Conservation (phyloP, 495 filamentous ascomycete species). For the Hypoxylon subgilvum region DNA sequence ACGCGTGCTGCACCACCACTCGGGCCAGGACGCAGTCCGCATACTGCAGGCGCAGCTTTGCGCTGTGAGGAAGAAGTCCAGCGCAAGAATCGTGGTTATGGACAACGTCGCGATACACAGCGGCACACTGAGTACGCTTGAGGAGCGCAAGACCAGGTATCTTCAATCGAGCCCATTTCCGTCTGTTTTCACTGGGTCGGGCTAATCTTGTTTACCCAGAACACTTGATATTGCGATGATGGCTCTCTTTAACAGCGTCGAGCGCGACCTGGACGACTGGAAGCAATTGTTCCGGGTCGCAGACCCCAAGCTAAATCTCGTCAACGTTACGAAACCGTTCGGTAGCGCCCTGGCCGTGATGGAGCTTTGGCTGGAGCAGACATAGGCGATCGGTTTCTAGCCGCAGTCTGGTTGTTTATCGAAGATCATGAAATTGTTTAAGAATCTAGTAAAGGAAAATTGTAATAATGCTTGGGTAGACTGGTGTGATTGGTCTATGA, state of each 20-base stretch:
- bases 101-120: slow-evolving; percentile 43
- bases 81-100: slow-evolving; percentile 46
- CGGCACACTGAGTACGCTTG: slow-evolving; percentile 34
- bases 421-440: no score
- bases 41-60: slow-evolving; percentile 49
- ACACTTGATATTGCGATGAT: slow-evolving; percentile 49
- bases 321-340: slow-evolving; percentile 30
- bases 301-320: slow-evolving; percentile 40
- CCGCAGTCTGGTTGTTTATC: not conserved
- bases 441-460: no score
- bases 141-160: slow-evolving; percentile 36
- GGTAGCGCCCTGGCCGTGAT: slow-evolving; percentile 33
- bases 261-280: slow-evolving; percentile 44
- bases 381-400: slow-evolving; percentile 35
- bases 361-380: slow-evolving; percentile 28
- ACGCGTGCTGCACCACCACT: slow-evolving; percentile 49
- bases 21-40: slow-evolving; percentile 46
- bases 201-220: slow-evolving; percentile 23
- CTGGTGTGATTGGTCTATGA: no score
- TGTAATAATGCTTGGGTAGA: no score
- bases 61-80: slow-evolving; percentile 38
- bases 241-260: slow-evolving; percentile 43
- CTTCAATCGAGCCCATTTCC: not conserved
- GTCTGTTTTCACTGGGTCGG: not conserved
- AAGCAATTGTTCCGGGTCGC: slow-evolving; percentile 39